Evolutionary conservation across 257 asterid species (phyloP), one percentile per base, ranked within the genome.

Genomic region (Oldenlandia corymbosa): DNA sequence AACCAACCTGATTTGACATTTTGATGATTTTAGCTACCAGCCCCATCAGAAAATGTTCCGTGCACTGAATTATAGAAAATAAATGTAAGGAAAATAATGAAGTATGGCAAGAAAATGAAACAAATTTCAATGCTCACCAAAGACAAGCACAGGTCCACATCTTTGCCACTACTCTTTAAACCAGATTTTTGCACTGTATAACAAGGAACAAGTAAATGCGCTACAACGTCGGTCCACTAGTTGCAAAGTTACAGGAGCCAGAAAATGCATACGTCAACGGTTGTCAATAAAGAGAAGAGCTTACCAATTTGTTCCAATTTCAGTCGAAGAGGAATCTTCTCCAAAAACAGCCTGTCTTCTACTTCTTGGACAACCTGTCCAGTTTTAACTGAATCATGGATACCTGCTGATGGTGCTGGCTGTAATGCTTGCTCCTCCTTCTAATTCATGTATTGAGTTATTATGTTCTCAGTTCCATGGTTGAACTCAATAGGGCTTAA

Each of bases 311-410:
- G 94, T 23, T 73, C 71, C 75, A 91, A 72, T 81, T 85, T 87
- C 82, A 80, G 83, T 84, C 85, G 94, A 74, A 91, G 96, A 59
- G 98, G 95, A 66, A 79, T 73, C 74, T 81, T 85, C 74, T 88
- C 82, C 78, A 88, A 69, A 51, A 91, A 74, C 58, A 83, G 83
- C 77, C 75, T 79, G 72, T 91, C 97, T 79, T 91, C 96, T 79
- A 86, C 98, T 82, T 91, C 98, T 80, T 88, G 94, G 64, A 87
- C 98, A 78, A 86, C 90, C 58, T 83, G 83, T 30, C 93, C 79
- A 61, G 95, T 82, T 68, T 90, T 94, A 83, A 88, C 95, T 73
- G 94, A 83, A 69, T 70, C 83, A 51, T 88, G 85, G 56, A 85
- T 81, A 32, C 86, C 97, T 76, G 86, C 95, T 81, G 83, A 88